phyloP scores from a whole-genome alignment of 441 rosid genomes.

The Theobroma grandiflorum region DNA sequence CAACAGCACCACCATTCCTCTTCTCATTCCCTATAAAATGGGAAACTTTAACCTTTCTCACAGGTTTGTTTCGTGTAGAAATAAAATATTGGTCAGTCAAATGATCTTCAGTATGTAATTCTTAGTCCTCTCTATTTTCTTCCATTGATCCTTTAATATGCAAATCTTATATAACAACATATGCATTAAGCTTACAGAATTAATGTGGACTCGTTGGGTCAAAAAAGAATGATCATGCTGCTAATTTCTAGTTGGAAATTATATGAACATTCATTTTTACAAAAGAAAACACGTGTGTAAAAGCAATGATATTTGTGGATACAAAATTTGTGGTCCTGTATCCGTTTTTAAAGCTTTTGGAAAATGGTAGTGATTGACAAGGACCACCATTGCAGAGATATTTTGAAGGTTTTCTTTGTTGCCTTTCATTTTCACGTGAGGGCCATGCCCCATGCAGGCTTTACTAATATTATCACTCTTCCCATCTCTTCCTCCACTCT shows the following conservation, averaged over 20 bases:
- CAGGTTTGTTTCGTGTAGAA: slow-evolving; percentile 20
- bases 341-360: background rate
- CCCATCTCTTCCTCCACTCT: too few relatives aligned
- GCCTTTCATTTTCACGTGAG: too few relatives aligned
- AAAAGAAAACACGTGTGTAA: background rate
- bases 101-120: background rate
- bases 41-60: slow-evolving; percentile 33
- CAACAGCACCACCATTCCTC: slow-evolving; percentile 25
- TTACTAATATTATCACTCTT: too few relatives aligned
- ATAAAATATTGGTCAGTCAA: too few relatives aligned
- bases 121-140: background rate
- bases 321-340: background rate
- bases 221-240: background rate
- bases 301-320: background rate
- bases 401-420: background rate
- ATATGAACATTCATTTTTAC: too few relatives aligned
- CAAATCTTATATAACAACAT: background rate
- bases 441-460: too few relatives aligned
- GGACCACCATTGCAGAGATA: background rate
- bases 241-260: background rate
- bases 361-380: background rate
- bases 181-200: too few relatives aligned
- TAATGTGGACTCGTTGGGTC: background rate
- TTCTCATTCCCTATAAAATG: slow-evolving; percentile 27
- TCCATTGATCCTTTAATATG: background rate